Percentiles rank a stretch among this genome's conserved stretches.
phyloP scores from a whole-genome alignment of 306 rosid species.

The Albizia julibrissin region DNA sequence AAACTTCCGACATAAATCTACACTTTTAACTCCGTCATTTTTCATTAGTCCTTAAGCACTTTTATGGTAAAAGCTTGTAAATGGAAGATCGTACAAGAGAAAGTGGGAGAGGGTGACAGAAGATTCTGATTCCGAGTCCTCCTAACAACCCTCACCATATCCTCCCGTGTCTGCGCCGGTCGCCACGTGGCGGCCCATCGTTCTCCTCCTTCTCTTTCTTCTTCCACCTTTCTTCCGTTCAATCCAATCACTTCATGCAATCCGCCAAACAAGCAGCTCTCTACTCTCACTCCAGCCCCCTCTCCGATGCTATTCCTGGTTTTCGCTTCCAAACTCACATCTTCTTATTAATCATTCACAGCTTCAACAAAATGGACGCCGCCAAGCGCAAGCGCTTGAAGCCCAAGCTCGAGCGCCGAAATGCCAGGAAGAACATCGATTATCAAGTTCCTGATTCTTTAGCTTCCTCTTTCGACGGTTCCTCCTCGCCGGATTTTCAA shows the following conservation, averaged over 20 bases:
- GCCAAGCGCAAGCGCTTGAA: slow-evolving; percentile 9
- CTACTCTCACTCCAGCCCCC: background rate
- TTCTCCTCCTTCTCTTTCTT: background rate
- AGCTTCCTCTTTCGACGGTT: background rate
- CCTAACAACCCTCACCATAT: background rate
- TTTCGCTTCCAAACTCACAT: background rate
- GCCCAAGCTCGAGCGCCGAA: slow-evolving; percentile 53
- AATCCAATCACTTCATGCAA: background rate
- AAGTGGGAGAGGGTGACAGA: background rate
- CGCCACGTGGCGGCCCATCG: slow-evolving; percentile 14
- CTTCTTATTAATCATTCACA: background rate
- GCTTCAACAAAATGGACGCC: slow-evolving; percentile 10
- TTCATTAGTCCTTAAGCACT: no score
- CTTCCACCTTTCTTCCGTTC: background rate
- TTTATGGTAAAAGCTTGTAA: no score
- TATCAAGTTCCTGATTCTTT: slow-evolving; percentile 21
- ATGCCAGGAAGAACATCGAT: slow-evolving; percentile 50
- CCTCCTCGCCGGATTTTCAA: background rate
- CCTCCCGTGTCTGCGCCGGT: background rate
- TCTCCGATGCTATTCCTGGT: background rate
- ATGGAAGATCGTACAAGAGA: no score
- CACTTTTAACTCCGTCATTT: no score
- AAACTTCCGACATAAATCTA: no score
- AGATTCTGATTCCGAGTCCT: background rate
- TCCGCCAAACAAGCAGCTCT: background rate